Evolutionary conservation across 129 eudicot genomes (phyloP), one percentile per base, ranked within the genome.

Genomic region (Tanacetum coccineum): DNA sequence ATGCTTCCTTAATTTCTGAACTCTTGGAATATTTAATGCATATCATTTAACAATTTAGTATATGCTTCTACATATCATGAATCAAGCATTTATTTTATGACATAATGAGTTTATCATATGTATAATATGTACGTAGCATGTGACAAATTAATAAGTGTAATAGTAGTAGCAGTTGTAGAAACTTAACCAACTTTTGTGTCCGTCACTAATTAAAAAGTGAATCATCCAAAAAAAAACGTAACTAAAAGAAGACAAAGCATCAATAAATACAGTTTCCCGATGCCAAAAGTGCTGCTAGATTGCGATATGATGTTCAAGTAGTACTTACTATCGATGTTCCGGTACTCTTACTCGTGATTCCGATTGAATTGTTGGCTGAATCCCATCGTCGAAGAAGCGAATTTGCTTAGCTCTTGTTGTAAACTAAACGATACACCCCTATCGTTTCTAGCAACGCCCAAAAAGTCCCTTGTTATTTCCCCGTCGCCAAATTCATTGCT

Each of bases 321-420:
- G 71, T 9, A 2, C 45, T 50, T 15, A 49, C n/a, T n/a, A 2
- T 22, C 59, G 1, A 50, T 17, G 1, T 21, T 3, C n/a, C 13
- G 11, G 22, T 64, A 42, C 67, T 45, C 51, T 74, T 47, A 67
- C 59, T 76, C 80, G 0, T 70, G 70, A 54, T 45, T 61, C 40
- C 65, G 70, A 32, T 76, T 76, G 48, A 76, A 68, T 62, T 68
- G 80, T 62, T 76, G 80, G 57, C 45, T 70, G 62, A 76, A 76
- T 3, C 75, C 75, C 80, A 68, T 76, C 13, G 75, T 68, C 14
- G 80, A 68, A 67, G 80, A 76, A 60, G 80, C 80, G 20, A 76
- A 76, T 64, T 76, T 76, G 75, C 39, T 76, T 13, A 76, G 19
- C 70, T 68, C 80, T 61, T 76, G 80, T 25, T 76, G 80, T 26